These are phyloP conservation scores for Aspergillus sp. DNA, from an alignment of 2,329 filamentous ascomycete species.

Conservation along the genomic window DNA sequence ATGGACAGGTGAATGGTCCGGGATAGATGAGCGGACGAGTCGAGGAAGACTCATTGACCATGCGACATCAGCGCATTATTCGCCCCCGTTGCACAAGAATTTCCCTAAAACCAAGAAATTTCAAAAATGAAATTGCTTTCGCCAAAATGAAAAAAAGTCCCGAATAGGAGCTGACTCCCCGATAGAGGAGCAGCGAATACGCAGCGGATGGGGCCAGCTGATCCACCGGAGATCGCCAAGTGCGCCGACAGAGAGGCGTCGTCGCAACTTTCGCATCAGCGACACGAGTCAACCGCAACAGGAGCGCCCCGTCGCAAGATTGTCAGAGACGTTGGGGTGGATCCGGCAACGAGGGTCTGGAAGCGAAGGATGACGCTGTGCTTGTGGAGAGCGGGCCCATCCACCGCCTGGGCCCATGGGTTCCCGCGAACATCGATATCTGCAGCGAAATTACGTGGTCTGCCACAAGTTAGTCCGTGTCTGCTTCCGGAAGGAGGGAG, in stretches of 20 bases:
- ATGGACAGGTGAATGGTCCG: too few species aligned
- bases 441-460: background rate
- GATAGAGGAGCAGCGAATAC: conserved; percentile 1
- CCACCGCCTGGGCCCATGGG: conserved; percentile 9
- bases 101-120: background rate
- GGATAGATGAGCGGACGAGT: too few species aligned
- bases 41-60: too few species aligned
- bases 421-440: conserved; percentile 3
- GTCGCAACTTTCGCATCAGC: background rate
- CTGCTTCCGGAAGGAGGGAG: background rate
- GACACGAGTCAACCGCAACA: too few species aligned
- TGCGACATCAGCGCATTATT: too few species aligned
- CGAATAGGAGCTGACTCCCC: conserved; percentile 3
- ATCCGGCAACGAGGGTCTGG: conserved; percentile 23
- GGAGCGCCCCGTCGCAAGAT: conserved; percentile 12
- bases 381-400: conserved; percentile 20
- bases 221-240: conserved; percentile 26
- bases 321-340: conserved; percentile 17
- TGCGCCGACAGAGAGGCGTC: background rate
- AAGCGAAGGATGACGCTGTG: conserved; percentile 27
- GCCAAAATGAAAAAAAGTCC: too few species aligned
- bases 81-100: too few species aligned
- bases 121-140: too few species aligned
- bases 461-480: background rate
- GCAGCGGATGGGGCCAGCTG: conserved; percentile 6